Base-by-base conservation (phyloP, 2,329 filamentous ascomycete genomes). In the Chalaropsis ovoidea region DNA sequence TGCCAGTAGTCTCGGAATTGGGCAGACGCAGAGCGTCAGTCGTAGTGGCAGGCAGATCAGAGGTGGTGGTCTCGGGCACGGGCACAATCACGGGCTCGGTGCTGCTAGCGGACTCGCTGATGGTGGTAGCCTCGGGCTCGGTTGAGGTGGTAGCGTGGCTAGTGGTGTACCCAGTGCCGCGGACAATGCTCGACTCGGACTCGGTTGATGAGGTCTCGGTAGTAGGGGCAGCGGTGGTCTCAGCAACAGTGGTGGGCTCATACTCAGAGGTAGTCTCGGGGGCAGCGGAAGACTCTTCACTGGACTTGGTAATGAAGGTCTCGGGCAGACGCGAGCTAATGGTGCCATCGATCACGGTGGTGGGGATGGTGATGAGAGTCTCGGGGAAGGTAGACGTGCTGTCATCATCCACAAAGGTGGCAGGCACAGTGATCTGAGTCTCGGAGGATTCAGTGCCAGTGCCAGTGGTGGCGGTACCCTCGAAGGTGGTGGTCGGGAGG, bases 321-420 rank as follows among this genome's bases (percentile, higher is more conserved):
- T 49, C 61, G 39, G 31, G 41, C 17, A 54, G 11, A 41, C 54
- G 22, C 6, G 60, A 27, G 31, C 47, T 61, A 13, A 27, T 39
- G n/a, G 62, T 65, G 10, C 49, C 62, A 19, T 42, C 31, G 19
- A 61, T 41, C 4, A 49, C 43, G 15, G 62, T 22, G 4, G 47
- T 63, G 31, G 66, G 54, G 7, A 56, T 52, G 13, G 43, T 63
- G 3, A 60, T 54, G 11, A 49, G 47, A 43, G 65, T 56, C 22
- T 56, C 63, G 4, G 58, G 49, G 31, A 52, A 52, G 27, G 61
- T 67, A n/a, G 67, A 60, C n/a, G 67, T 69, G 42, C 61, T 68
- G 41, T 49, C 56, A 62, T 68, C 54, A 5, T 49, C 19, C n/a
- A 62, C 42, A 31, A 62, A 56, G 13, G 63, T 45, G 35, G 62